phyloP scores from a whole-genome alignment of 257 asterid species.

The Euphrasia confusa region DNA sequence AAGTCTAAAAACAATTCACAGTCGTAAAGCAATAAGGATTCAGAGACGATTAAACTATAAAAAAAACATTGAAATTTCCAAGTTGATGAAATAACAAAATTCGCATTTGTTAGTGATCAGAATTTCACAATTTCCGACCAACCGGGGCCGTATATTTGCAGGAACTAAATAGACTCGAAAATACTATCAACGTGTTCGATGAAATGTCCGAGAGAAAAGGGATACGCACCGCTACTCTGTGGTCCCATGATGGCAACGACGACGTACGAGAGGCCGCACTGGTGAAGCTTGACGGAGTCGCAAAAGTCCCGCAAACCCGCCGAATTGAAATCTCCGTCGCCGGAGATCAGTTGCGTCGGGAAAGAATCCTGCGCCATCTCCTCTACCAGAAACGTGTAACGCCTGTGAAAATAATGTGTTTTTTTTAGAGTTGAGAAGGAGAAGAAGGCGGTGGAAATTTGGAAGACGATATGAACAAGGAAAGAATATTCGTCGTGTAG shows the following conservation, averaged over 20 bases:
- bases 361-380: conserved; percentile 27
- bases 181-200: neutral
- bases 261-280: conserved; percentile 34
- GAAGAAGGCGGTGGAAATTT: conserved; percentile 21
- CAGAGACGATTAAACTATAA: neutral
- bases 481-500: conserved; percentile 16
- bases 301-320: conserved; percentile 31
- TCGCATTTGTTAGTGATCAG: too few relatives aligned
- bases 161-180: neutral
- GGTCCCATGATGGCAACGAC: conserved; percentile 38
- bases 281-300: conserved; percentile 31
- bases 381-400: neutral
- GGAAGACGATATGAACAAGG: conserved; percentile 9
- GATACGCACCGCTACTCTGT: conserved; percentile 34
- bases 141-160: neutral
- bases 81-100: too few relatives aligned
- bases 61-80: neutral
- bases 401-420: neutral
- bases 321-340: conserved; percentile 41
- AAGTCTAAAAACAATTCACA: neutral
- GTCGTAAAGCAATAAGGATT: neutral
- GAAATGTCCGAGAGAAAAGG: neutral
- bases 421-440: neutral
- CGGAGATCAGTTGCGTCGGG: conserved; percentile 38
- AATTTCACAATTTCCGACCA: neutral